Percentiles rank a stretch among this genome's conserved stretches.
Conservation (phyloP, 495 filamentous ascomycete genomes). For the Xylaria telfairii region DNA sequence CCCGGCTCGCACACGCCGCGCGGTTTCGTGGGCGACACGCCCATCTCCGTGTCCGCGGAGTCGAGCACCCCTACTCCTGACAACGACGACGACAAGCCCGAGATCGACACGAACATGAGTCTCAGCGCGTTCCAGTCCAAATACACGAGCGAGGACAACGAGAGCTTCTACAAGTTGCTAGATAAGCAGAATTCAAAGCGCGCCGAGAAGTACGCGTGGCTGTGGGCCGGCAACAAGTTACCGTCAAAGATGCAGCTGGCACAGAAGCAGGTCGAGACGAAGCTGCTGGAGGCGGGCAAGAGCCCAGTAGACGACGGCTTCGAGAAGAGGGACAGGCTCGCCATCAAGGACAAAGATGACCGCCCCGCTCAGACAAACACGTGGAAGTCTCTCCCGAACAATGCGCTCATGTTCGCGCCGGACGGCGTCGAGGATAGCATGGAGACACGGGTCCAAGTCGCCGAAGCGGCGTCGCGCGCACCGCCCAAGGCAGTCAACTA, state of each 20-base stretch:
- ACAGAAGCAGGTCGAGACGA: conserved; percentile 70
- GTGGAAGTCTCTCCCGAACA: conserved; percentile 76
- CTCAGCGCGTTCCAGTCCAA: conserved; percentile 85
- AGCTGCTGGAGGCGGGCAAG: conserved; percentile 58
- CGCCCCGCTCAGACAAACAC: conserved; percentile 79
- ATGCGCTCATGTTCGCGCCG: conserved; percentile 88
- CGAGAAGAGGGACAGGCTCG: conserved; percentile 54
- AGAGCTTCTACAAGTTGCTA: conserved; percentile 88
- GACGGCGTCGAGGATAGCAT: conserved; percentile 67
- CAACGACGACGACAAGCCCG: conserved; percentile 43
- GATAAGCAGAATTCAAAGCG: conserved; percentile 89
- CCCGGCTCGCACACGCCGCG: conserved; percentile 56
- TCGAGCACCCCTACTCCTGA: conserved; percentile 34
- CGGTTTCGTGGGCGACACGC: conserved; percentile 68
- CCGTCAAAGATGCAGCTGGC: conserved; percentile 86
- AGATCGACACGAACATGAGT: conserved; percentile 81
- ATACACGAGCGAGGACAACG: conserved; percentile 97
- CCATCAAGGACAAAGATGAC: conserved; percentile 67
- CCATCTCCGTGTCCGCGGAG: conserved; percentile 61
- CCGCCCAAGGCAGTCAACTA: conserved; percentile 80
- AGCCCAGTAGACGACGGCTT: conserved; percentile 58
- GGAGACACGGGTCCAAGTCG: conserved; percentile 69
- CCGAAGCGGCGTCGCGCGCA: conserved; percentile 73
- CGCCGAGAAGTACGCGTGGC: conserved; percentile 82
- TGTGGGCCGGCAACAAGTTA: conserved; percentile 88